phyloP scores from a whole-genome alignment of 129 eudicot genomes.

The Flaveria trinervia region DNA sequence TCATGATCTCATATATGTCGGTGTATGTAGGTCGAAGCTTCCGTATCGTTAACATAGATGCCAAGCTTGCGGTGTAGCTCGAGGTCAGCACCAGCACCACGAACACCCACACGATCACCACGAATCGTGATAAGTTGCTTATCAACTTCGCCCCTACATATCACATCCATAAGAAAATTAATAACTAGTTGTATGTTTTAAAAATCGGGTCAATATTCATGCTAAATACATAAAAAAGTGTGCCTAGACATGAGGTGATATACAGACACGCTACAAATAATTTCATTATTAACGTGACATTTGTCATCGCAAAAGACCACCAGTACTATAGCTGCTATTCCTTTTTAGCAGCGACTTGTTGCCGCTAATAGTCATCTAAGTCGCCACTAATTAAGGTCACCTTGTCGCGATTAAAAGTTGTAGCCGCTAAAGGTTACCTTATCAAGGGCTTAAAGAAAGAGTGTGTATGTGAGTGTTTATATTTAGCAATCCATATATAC shows the following conservation, averaged over 20 bases:
- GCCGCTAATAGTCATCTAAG: no score
- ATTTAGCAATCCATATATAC: not conserved
- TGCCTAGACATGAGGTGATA: no score
- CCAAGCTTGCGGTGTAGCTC: slow-evolving; percentile 58
- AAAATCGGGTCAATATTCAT: no score
- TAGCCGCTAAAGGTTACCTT: no score
- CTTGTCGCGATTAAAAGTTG: no score
- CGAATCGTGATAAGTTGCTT: slow-evolving; percentile 44
- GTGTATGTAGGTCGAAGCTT: slow-evolving; percentile 27
- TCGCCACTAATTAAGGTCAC: no score
- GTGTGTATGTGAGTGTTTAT: not conserved
- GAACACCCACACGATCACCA: slow-evolving; percentile 27
- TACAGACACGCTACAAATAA: no score
- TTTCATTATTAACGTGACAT: no score
- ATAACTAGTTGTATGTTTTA: not conserved
- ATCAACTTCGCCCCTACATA: slow-evolving; percentile 37
- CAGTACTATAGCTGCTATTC: no score
- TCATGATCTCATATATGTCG: not conserved
- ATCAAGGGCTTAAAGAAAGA: not conserved
- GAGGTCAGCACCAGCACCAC: slow-evolving; percentile 47
- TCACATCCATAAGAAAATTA: not conserved
- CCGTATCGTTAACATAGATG: slow-evolving; percentile 45
- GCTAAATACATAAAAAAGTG: no score
- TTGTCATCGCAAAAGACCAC: no score
- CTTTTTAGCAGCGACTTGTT: no score